Conservation (phyloP, 169 alveolate genomes). For the Cryptosporidium sp. region DNA sequence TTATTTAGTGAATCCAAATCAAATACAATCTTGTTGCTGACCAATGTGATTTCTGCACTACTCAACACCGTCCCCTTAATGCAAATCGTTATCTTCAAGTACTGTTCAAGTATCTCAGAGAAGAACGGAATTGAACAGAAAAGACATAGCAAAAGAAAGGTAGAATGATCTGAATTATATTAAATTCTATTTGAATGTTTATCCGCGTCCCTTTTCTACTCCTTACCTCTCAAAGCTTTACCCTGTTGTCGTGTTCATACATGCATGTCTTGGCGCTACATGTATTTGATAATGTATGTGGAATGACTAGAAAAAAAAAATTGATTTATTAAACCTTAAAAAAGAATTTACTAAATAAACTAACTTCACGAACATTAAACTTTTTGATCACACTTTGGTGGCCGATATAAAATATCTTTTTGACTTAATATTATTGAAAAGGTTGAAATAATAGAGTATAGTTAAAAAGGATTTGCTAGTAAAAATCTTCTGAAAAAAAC, state of each 20-base stretch:
- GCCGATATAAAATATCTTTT: no score
- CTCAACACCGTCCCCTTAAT: slow-evolving; percentile 55
- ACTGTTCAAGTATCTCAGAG: slow-evolving; percentile 56
- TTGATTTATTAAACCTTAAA: background rate
- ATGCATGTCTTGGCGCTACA: background rate
- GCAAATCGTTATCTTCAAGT: slow-evolving; percentile 55
- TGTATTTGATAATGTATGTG: background rate
- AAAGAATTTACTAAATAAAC: background rate
- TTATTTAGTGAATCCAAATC: slow-evolving; percentile 61
- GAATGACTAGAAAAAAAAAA: background rate
- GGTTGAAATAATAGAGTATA: no score
- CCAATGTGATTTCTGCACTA: slow-evolving; percentile 57
- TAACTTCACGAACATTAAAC: no score
- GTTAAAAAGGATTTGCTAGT: background rate
- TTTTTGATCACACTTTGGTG: background rate
- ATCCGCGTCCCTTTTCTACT: no score
- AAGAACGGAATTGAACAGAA: slow-evolving; percentile 15
- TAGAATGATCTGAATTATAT: slow-evolving; percentile 2
- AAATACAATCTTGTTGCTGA: slow-evolving; percentile 29
- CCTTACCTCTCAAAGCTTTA: background rate
- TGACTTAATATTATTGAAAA: no score
- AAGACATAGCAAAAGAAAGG: slow-evolving; percentile 35
- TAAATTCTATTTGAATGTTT: background rate
- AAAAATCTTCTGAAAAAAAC: background rate
- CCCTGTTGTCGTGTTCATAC: background rate